Percentiles rank a stretch among this genome's conserved stretches.
Evolutionary conservation across 2,329 filamentous ascomycete species (phyloP).

Genomic region (Coniochaeta ligniaria): DNA sequence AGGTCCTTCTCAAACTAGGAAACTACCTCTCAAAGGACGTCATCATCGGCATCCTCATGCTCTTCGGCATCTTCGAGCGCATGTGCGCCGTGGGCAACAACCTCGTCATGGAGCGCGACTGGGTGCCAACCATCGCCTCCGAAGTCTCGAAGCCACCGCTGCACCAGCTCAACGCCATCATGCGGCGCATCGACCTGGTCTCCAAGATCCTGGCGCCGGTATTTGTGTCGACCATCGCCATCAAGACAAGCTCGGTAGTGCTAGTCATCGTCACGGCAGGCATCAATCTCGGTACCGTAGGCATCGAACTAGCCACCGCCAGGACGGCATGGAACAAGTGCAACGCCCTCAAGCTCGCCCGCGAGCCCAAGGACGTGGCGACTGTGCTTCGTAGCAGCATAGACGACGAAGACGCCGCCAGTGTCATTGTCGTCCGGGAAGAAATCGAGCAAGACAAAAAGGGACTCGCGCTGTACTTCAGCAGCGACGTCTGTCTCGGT

Average conservation of each 20-base stretch:
- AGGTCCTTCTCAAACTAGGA: not conserved
- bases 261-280: slow-evolving; percentile 3
- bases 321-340: slow-evolving; percentile 4
- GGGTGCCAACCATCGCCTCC: slow-evolving; percentile 6
- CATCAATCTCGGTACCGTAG: slow-evolving; percentile 4
- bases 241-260: not conserved
- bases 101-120: slow-evolving; percentile 8
- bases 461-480: slow-evolving; percentile 5
- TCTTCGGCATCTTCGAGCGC: slow-evolving; percentile 6
- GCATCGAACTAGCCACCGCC: slow-evolving; percentile 4
- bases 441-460: not conserved
- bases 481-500: slow-evolving; percentile 4
- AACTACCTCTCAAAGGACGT: not conserved
- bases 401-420: not conserved
- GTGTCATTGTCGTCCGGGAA: not conserved
- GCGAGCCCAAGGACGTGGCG: slow-evolving; percentile 1
- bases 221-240: slow-evolving; percentile 3
- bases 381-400: not conserved
- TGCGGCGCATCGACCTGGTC: slow-evolving; percentile 6
- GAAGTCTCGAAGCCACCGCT: slow-evolving; percentile 1
- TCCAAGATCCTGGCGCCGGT: slow-evolving; percentile 8
- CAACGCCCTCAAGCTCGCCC: not conserved
- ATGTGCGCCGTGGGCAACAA: slow-evolving; percentile 6
- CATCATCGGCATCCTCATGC: slow-evolving; percentile 3
- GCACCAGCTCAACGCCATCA: slow-evolving; percentile 7